A percentile compares a stretch with the other conserved stretches of the same genome.
Conservation (phyloP, 139 green algal species). For the Raphidocelis subcapitata region DNA sequence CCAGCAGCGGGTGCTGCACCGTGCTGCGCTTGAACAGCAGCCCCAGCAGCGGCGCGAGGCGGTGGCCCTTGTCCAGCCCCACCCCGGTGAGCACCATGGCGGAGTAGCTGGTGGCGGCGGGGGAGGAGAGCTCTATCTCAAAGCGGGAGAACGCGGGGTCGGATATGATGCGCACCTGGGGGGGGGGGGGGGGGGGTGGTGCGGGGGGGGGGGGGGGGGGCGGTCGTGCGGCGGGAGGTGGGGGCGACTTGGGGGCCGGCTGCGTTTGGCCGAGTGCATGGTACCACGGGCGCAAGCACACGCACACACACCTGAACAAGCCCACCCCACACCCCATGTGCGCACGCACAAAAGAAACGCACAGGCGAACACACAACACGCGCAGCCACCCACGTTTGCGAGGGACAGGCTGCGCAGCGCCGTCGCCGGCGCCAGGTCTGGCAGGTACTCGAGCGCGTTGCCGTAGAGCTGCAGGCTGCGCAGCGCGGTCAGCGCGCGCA, state of each 20-base stretch:
- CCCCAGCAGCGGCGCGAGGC: constrained; percentile 77
- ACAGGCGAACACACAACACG: no score
- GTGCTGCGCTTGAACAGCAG: constrained; percentile 82
- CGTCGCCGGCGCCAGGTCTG: constrained; percentile 79
- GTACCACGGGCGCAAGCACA: no score
- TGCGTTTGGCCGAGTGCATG: no score
- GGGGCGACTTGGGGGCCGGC: no score
- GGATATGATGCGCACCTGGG: constrained; percentile 31
- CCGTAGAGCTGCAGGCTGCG: constrained; percentile 64
- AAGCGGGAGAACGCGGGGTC: constrained; percentile 43
- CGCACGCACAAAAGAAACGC: no score
- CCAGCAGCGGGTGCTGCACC: constrained; percentile 85
- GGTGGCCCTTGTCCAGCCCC: constrained; percentile 54
- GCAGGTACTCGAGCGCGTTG: constrained; percentile 95
- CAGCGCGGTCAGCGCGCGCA: constrained; percentile 1
- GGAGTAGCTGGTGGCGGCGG: constrained; percentile 29
- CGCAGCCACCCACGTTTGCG: constrained; percentile 65
- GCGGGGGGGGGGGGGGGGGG: no score
- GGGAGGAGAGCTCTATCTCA: constrained; percentile 24
- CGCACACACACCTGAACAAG: no score
- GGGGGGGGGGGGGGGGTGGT: no score
- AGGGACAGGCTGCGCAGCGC: constrained; percentile 76
- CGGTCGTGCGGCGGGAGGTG: no score
- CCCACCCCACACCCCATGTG: no score
- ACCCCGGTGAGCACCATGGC: constrained; percentile 29